Conservation (phyloP, 78 protist species). For the Speleostelium caveatum region DNA sequence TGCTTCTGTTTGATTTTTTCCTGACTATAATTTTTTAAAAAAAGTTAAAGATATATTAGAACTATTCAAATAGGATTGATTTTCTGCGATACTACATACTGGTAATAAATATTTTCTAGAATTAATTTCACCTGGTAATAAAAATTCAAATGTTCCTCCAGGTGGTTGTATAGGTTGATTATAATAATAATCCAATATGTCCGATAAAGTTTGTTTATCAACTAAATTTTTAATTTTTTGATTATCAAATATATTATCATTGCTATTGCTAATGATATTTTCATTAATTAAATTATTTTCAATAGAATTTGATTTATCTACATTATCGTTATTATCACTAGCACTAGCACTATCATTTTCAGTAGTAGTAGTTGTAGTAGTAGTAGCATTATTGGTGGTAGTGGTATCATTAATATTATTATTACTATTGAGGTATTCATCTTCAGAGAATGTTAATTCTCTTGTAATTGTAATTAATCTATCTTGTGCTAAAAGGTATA, state of each 20-base stretch:
- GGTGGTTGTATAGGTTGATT: not conserved
- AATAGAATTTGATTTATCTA: not conserved
- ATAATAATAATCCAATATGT: conserved; percentile 43
- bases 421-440: not conserved
- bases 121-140: conserved; percentile 44
- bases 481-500: conserved; percentile 73
- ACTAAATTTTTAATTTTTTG: conserved; percentile 48
- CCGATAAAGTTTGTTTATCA: conserved; percentile 68
- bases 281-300: not conserved
- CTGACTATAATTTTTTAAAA: conserved; percentile 8
- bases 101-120: conserved; percentile 34
- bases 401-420: not conserved
- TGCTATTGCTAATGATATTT: not conserved
- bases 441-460: conserved; percentile 48
- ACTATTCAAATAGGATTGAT: not conserved
- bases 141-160: conserved; percentile 17
- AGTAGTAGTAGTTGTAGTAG: conserved; percentile 10
- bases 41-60: not conserved
- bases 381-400: conserved; percentile 2
- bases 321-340: not conserved
- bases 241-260: not conserved
- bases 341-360: too few species aligned
- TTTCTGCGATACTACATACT: conserved; percentile 4
- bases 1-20: conserved; percentile 25
- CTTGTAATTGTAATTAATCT: conserved; percentile 65